Conservation (phyloP, 2,329 filamentous ascomycete species). For the Ceratocystis harringtonii region DNA sequence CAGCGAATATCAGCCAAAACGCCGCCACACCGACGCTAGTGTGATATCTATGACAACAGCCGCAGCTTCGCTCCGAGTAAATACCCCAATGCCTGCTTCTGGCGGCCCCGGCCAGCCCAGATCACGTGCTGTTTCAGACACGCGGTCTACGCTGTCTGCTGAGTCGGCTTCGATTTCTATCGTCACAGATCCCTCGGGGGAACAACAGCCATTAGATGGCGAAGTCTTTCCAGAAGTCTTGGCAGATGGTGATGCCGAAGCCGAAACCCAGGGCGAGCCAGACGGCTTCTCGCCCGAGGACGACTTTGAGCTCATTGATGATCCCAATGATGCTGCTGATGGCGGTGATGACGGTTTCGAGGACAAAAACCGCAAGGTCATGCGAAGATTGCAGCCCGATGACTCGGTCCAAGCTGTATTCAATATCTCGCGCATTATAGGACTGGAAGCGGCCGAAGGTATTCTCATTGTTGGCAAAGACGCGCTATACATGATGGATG, state of each 20-base stretch:
- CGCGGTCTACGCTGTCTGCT: conserved; percentile 12
- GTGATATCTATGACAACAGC: conserved; percentile 15
- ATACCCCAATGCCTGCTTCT: conserved; percentile 19
- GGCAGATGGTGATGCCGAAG: background rate
- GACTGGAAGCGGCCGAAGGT: conserved; percentile 84
- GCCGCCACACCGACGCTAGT: conserved; percentile 38
- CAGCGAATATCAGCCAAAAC: conserved; percentile 72
- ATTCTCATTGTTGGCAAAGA: conserved; percentile 87
- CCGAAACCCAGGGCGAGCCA: background rate
- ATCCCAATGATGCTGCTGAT: conserved; percentile 71
- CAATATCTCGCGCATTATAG: conserved; percentile 88
- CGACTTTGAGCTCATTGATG: conserved; percentile 90
- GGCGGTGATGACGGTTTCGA: conserved; percentile 58
- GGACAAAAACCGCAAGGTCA: conserved; percentile 95
- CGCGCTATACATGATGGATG: conserved; percentile 85
- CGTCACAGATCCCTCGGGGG: conserved; percentile 10
- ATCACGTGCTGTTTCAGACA: conserved; percentile 14
- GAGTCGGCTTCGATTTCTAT: conserved; percentile 15
- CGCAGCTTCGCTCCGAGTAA: conserved; percentile 26
- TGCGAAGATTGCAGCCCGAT: conserved; percentile 79
- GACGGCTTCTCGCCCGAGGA: conserved; percentile 45
- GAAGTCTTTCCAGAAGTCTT: conserved; percentile 8
- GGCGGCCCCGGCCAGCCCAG: conserved; percentile 7
- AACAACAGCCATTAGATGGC: conserved; percentile 10
- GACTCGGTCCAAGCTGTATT: conserved; percentile 88